Conservation (phyloP, 192 early-diverging fungal species). For the Backusella liffmaniae region DNA sequence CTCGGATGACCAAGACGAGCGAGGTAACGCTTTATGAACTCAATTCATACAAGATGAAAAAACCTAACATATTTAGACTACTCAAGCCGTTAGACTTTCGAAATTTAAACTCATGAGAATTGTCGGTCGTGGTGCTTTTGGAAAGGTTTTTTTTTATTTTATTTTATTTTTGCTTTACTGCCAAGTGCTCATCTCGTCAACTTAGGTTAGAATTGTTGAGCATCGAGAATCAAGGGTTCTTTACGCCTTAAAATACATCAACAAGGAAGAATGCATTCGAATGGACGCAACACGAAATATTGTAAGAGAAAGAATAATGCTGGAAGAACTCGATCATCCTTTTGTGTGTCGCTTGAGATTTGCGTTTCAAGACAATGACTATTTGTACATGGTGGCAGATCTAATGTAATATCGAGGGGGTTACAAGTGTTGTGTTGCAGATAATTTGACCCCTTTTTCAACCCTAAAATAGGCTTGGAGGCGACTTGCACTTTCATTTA, state of each 20-base stretch:
- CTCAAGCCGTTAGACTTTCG: constrained; percentile 61
- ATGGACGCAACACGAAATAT: constrained; percentile 83
- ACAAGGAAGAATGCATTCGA: constrained; percentile 82
- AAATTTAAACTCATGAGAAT: constrained; percentile 75
- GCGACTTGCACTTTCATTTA: constrained; percentile 83
- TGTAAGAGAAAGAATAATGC: constrained; percentile 69
- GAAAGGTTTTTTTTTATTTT: constrained; percentile 67
- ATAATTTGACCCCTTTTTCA: too few species aligned
- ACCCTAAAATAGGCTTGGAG: constrained; percentile 59
- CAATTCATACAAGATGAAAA: neutral
- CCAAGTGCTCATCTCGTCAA: neutral
- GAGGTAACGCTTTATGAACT: neutral
- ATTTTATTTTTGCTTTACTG: neutral
- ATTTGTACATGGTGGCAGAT: constrained; percentile 89
- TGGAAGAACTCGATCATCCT: constrained; percentile 76
- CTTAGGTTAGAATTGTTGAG: constrained; percentile 79
- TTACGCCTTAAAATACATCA: constrained; percentile 87
- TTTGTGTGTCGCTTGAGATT: constrained; percentile 76
- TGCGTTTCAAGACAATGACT: constrained; percentile 88
- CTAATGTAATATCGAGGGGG: constrained; percentile 59
- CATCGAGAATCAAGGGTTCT: constrained; percentile 66
- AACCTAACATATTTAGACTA: neutral
- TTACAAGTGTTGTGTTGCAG: too few species aligned
- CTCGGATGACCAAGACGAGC: constrained; percentile 15
- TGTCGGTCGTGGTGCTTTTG: constrained; percentile 86